Percentiles rank a stretch among this genome's conserved stretches.
phyloP scores from a whole-genome alignment of 768 basidiomycete species.

The Tephrocybe sp. region DNA sequence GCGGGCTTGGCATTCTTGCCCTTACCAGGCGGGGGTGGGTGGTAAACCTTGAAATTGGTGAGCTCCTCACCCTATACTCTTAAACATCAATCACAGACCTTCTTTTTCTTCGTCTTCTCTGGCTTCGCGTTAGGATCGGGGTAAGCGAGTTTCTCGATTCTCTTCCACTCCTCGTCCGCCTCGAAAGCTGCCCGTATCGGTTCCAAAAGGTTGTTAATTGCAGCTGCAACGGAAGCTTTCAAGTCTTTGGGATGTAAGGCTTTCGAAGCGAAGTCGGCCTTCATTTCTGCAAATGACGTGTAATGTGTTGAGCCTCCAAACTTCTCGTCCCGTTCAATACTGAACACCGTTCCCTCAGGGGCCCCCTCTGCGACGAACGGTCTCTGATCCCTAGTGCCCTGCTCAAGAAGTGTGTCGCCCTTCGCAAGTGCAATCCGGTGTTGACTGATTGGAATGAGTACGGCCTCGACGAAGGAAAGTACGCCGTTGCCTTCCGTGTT shows the following conservation, averaged over 20 bases:
- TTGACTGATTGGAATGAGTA: conserved; percentile 85
- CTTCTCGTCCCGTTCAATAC: conserved; percentile 74
- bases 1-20: conserved; percentile 52
- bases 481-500: conserved; percentile 87
- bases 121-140: conserved; percentile 70
- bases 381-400: conserved; percentile 49
- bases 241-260: conserved; percentile 88
- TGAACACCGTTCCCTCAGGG: conserved; percentile 81
- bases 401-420: conserved; percentile 51
- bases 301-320: conserved; percentile 83
- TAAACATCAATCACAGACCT: conserved; percentile 16
- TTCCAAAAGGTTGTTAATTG: conserved; percentile 70
- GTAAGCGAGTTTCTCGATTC: conserved; percentile 77
- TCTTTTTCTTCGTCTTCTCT: conserved; percentile 66
- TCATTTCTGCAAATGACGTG: conserved; percentile 58
- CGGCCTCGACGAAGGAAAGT: conserved; percentile 80
- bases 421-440: conserved; percentile 61
- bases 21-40: conserved; percentile 80
- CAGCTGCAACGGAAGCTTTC: conserved; percentile 74
- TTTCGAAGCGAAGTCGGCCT: conserved; percentile 73
- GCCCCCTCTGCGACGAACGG: conserved; percentile 70
- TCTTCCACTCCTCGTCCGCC: conserved; percentile 78
- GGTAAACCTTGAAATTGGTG: conserved; percentile 86
- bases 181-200: conserved; percentile 83
- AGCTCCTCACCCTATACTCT: too few species aligned